Base-by-base conservation (phyloP, 2,329 filamentous ascomycete species). In the Mycosphaerella sp. region DNA sequence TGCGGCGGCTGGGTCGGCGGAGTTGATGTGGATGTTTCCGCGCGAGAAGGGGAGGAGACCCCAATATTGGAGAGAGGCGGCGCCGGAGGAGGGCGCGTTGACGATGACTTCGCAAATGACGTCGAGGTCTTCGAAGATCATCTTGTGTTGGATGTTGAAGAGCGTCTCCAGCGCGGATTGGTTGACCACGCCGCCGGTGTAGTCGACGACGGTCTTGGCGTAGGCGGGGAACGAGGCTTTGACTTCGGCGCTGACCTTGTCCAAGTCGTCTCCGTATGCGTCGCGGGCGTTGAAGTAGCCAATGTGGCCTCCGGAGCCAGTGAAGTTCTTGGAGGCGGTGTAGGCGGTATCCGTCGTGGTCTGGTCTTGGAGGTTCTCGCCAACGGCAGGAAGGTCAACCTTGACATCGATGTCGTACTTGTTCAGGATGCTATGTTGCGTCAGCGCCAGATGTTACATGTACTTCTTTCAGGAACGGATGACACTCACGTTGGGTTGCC, bases 241-340 rank as follows among this genome's bases (percentile, higher is more conserved):
- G 32, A 73, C 62, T 59, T 75, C 77, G 1, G 70, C 60, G 47
- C 74, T 75, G 1, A 66, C 71, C 31, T 65, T 70, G 7, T 65
- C 67, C 1, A 71, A 71, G 60, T 73, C 70, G 51, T 76, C 72
- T 57, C 73, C 74, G 11, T 70, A 64, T 3, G 70, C 10, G 67
- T 64, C 48, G 54, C 50, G 41, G 48, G 55, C 51, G 12, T 54
- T 61, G 32, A 59, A 48, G 10, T 59, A 55, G 43, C 56, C 55
- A 11, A 53, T 56, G 7, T 59, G 57, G 14, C 53, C 53, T 23
- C 52, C 56, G 38, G 52, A 50, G 4, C 55, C 57, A n/a, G 56
- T 61, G 44, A 51, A 39, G 54, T 54, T 58, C 21, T 45, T 9
- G 14, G 48, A 55, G 6, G 52, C 45, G 23, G 64, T 57, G 60